These are phyloP conservation scores for Penicillium coffeae DNA, from an alignment of 495 filamentous ascomycete species.

Conservation along the genomic window DNA sequence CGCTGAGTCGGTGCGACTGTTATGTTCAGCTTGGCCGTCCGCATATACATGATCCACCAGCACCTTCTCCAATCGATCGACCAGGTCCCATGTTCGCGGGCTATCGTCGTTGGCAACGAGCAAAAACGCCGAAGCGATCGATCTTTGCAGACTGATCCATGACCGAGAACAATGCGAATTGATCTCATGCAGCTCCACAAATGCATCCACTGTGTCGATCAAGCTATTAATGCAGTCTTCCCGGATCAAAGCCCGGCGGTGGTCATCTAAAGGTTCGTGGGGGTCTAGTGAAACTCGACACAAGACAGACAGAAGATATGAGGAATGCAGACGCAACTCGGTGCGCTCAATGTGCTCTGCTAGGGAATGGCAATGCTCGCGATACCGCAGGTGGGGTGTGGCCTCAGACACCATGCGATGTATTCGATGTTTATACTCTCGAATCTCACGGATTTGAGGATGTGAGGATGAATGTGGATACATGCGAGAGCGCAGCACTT, in stretches of 20 bases:
- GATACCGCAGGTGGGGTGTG: slow-evolving; percentile 49
- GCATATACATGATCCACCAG: slow-evolving; percentile 41
- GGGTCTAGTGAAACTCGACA: slow-evolving; percentile 54
- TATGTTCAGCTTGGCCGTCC: slow-evolving; percentile 27
- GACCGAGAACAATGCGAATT: slow-evolving; percentile 40
- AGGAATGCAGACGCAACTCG: slow-evolving; percentile 53
- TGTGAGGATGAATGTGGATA: slow-evolving; percentile 33
- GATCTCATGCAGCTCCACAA: slow-evolving; percentile 43
- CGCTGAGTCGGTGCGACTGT: slow-evolving; percentile 36
- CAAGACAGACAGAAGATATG: slow-evolving; percentile 56
- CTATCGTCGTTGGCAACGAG: slow-evolving; percentile 41
- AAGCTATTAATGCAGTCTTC: slow-evolving; percentile 43
- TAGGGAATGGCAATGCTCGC: slow-evolving; percentile 41
- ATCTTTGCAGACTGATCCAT: slow-evolving; percentile 47
- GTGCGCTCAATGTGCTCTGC: slow-evolving; percentile 54
- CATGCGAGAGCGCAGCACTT: slow-evolving; percentile 53
- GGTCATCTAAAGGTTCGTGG: slow-evolving; percentile 30
- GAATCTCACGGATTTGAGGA: slow-evolving; percentile 43
- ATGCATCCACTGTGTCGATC: slow-evolving; percentile 40
- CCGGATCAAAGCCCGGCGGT: slow-evolving; percentile 35
- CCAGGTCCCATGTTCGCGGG: slow-evolving; percentile 33
- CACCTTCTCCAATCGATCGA: slow-evolving; percentile 36
- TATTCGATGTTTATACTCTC: slow-evolving; percentile 49
- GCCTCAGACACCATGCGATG: slow-evolving; percentile 48
- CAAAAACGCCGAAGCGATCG: slow-evolving; percentile 45